These are phyloP conservation scores for Pythium aristosporum DNA, from an alignment of 352 stramenopile species.

Conservation along the genomic window DNA sequence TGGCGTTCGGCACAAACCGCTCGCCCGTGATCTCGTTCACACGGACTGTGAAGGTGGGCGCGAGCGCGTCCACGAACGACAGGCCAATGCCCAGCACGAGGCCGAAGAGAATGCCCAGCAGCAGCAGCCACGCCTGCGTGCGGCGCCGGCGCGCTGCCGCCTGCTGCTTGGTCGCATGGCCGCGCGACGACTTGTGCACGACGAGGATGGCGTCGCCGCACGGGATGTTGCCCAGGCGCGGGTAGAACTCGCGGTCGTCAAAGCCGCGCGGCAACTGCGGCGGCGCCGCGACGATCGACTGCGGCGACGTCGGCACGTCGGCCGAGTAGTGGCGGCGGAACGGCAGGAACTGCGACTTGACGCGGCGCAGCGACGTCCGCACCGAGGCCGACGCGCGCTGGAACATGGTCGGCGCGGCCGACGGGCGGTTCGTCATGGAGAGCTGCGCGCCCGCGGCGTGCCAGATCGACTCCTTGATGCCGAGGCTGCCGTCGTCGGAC, in stretches of 20 bases:
- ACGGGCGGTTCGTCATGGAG: constrained; percentile 9
- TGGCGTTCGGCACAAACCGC: constrained; percentile 25
- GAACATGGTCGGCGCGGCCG: constrained; percentile 30
- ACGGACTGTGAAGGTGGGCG: constrained; percentile 30
- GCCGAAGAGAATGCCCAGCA: constrained; percentile 34
- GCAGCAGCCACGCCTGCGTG: constrained; percentile 22
- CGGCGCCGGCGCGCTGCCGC: constrained; percentile 11
- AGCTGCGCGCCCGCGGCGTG: constrained; percentile 19
- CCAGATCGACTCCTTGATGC: constrained; percentile 40
- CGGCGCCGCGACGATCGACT: constrained; percentile 42
- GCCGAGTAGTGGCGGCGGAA: background rate
- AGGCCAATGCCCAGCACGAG: constrained; percentile 37
- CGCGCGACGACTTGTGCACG: constrained; percentile 9
- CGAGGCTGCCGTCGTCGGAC: constrained; percentile 26
- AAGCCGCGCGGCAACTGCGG: constrained; percentile 36
- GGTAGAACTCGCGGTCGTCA: constrained; percentile 51
- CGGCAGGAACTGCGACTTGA: constrained; percentile 27
- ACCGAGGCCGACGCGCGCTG: constrained; percentile 43
- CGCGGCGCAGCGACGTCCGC: constrained; percentile 37
- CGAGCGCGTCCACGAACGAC: constrained; percentile 27
- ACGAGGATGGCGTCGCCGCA: constrained; percentile 29
- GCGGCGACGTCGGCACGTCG: constrained; percentile 38
- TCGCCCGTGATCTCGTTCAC: constrained; percentile 30
- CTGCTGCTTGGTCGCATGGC: constrained; percentile 10
- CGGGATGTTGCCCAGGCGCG: constrained; percentile 31